A percentile compares a stretch with the other conserved stretches of the same genome.
Conservation (phyloP, 495 filamentous ascomycete species). For the Immersiella caudata region DNA sequence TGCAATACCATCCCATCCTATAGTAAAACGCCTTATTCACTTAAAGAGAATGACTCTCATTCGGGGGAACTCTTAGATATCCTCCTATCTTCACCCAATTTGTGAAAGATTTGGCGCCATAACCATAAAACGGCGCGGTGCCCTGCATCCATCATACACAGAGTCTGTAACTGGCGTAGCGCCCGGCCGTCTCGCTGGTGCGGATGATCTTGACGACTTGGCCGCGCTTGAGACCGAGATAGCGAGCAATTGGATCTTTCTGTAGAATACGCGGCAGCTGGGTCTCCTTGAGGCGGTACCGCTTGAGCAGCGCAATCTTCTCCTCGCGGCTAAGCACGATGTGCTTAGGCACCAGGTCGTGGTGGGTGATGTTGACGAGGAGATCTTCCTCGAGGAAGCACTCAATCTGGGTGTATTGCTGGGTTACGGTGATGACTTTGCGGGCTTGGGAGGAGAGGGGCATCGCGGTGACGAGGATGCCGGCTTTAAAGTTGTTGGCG, state of each 20-base stretch:
- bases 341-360: slow-evolving; percentile 95
- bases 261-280: slow-evolving; percentile 91
- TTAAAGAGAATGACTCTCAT: not conserved
- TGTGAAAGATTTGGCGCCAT: not conserved
- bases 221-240: slow-evolving; percentile 85
- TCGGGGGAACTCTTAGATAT: not conserved
- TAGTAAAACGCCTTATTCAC: slow-evolving; percentile 16
- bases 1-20: slow-evolving; percentile 6
- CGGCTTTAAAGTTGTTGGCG: slow-evolving; percentile 77
- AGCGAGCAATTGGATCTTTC: slow-evolving; percentile 89
- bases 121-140: not conserved
- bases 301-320: slow-evolving; percentile 76
- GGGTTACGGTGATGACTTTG: slow-evolving; percentile 73
- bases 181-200: slow-evolving; percentile 73
- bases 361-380: slow-evolving; percentile 96
- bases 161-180: slow-evolving; percentile 73
- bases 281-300: slow-evolving; percentile 95
- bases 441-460: slow-evolving; percentile 81
- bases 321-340: slow-evolving; percentile 87
- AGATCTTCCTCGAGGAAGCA: slow-evolving; percentile 94
- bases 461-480: slow-evolving; percentile 83
- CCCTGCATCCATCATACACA: slow-evolving; percentile 46
- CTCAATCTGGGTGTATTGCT: slow-evolving; percentile 77
- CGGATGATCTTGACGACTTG: slow-evolving; percentile 99
- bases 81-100: not conserved